Percentiles rank a stretch among this genome's conserved stretches.
These are phyloP conservation scores for Pugionium cornutum DNA, from an alignment of 345 rosid species.

Conservation along the genomic window DNA sequence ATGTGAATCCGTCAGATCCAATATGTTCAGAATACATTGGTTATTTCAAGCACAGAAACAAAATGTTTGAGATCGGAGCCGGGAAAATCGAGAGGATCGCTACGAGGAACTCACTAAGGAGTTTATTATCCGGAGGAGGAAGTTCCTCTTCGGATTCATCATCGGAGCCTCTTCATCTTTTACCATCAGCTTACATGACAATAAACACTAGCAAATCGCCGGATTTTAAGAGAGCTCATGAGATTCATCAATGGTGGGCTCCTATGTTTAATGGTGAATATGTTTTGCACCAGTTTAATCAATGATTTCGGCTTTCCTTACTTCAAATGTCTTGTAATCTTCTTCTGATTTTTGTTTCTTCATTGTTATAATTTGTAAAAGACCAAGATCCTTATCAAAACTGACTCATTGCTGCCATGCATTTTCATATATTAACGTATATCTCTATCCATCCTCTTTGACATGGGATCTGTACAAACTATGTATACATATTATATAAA, in stretches of 20 bases:
- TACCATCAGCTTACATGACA: constrained; percentile 60
- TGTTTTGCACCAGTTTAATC: constrained; percentile 39
- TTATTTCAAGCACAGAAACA: constrained; percentile 66
- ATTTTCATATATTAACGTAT: too few relatives aligned
- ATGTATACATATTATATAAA: background rate
- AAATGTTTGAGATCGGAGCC: constrained; percentile 57
- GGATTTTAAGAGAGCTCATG: constrained; percentile 60
- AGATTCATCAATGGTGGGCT: constrained; percentile 80
- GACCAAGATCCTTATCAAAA: background rate
- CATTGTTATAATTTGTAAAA: background rate
- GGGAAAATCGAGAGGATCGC: constrained; percentile 56
- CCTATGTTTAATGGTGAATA: constrained; percentile 45
- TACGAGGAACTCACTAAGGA: constrained; percentile 48
- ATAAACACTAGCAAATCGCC: constrained; percentile 43
- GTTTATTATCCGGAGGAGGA: constrained; percentile 41
- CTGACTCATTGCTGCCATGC: too few relatives aligned
- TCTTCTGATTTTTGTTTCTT: background rate
- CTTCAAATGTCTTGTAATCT: background rate
- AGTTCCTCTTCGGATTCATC: constrained; percentile 15
- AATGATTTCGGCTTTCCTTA: background rate
- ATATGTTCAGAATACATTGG: constrained; percentile 62
- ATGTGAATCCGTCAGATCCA: constrained; percentile 56
- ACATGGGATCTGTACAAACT: too few relatives aligned
- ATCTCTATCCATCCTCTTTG: too few relatives aligned
- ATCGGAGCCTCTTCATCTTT: constrained; percentile 53